Base-by-base conservation (phyloP, 2,329 filamentous ascomycete species). In the Penicillium sp. region DNA sequence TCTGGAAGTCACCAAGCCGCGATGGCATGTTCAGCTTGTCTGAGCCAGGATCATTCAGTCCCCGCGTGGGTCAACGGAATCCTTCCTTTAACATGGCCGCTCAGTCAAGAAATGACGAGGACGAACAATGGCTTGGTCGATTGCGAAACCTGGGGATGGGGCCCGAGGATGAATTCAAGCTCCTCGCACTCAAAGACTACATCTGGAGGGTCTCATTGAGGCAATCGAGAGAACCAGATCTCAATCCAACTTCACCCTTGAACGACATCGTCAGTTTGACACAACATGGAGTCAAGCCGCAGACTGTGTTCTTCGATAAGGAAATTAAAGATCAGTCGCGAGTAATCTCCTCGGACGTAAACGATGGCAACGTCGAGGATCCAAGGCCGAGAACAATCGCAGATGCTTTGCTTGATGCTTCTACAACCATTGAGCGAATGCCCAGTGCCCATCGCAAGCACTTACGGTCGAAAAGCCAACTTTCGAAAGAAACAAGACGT, bases 251-350 rank as follows among this genome's bases (percentile, higher is more conserved):
- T 3, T 75, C 81, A n/a, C 70, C 65, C 2, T 80, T 89, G 58
- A 89, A 88, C 62, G 83, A 83, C 49, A 84, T 96, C 12, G 82
- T 97, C 7, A 82, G 86, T 1, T 75, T 97, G 25, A 88, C 89
- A 60, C 86, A 86, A 38, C 77, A 96, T 49, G 86, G 87, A 12
- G 85, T 97, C 31, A 89, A 87, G 2, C 88, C 90, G 3, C 90
- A 96, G 68, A 97, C 90, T 0, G 88, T 99, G 1, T 88, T 97
- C 68, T 97, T 97, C 67, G 91, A 97, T 62, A 91, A 92, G 53
- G 84, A 85, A 37, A 81, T 81, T 38, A 78, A 84, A 9, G 75
- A 85, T 10, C 79, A 78, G 22, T 63, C 69, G 37, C 67, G 66
- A 51, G 62, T 60, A 61, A 61, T 56, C 42, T 62, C 69, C 36